Evolutionary conservation across 148 eudicot genomes (phyloP).

Genomic region (Polygonum aviculare): DNA sequence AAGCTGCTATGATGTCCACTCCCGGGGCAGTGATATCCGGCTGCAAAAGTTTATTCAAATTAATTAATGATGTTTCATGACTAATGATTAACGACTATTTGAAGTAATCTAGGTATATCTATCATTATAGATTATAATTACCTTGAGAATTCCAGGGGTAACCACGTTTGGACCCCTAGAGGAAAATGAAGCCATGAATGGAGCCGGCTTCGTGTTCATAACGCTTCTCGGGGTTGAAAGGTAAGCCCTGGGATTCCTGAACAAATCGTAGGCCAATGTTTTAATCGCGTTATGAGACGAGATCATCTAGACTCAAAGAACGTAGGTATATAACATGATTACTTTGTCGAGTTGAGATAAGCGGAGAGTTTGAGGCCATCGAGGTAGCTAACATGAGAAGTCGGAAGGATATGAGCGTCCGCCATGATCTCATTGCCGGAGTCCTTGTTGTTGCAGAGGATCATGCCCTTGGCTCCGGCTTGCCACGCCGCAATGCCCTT

Average conservation of each 20-base stretch:
- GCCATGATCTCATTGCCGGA: constrained; percentile 34
- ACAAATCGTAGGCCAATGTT: not conserved
- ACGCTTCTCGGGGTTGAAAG: constrained; percentile 17
- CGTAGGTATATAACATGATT: not conserved
- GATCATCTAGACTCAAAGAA: not conserved
- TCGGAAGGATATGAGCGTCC: constrained; percentile 54
- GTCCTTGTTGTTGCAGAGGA: constrained; percentile 45
- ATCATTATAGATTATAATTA: not conserved
- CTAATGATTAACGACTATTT: not conserved
- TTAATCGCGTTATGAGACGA: too few relatives aligned
- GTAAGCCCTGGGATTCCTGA: constrained; percentile 30
- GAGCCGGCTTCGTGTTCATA: constrained; percentile 41
- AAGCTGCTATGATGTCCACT: constrained; percentile 59
- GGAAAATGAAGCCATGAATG: constrained; percentile 56
- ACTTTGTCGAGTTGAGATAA: constrained; percentile 48
- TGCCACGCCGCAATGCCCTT: constrained; percentile 32
- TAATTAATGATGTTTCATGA: not conserved
- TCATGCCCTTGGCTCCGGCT: constrained; percentile 68
- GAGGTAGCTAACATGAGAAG: constrained; percentile 40
- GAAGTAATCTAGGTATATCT: constrained; percentile 19
- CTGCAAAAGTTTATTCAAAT: constrained; percentile 18
- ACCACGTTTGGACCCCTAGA: constrained; percentile 59
- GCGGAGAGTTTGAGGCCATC: constrained; percentile 37
- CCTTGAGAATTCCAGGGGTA: constrained; percentile 47
- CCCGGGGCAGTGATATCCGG: constrained; percentile 84